phyloP scores from a whole-genome alignment of 768 basidiomycete genomes.

The Serpula lacrymans region DNA sequence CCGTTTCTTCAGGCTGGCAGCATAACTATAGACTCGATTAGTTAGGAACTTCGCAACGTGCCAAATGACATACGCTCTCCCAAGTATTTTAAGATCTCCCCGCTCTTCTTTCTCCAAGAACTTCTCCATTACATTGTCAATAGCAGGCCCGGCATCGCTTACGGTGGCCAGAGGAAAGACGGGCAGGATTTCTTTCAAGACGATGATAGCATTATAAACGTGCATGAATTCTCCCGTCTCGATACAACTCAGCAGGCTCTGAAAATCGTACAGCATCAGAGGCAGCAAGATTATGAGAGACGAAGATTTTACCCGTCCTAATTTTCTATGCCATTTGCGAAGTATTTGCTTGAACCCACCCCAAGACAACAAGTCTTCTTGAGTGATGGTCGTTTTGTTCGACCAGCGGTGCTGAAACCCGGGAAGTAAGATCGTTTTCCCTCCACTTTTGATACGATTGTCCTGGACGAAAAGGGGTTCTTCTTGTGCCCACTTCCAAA shows the following conservation, averaged over 20 bases:
- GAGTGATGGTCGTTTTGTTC: conserved; percentile 40
- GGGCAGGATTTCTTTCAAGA: conserved; percentile 86
- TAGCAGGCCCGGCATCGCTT: conserved; percentile 46
- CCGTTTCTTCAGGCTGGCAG: conserved; percentile 71
- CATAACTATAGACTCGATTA: conserved; percentile 46
- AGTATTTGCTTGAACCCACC: conserved; percentile 63
- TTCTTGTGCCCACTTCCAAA: conserved; percentile 77
- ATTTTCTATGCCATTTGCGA: conserved; percentile 81
- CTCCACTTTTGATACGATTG: conserved; percentile 61
- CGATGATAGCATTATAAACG: conserved; percentile 93
- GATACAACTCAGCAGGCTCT: conserved; percentile 82
- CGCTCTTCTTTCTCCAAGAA: conserved; percentile 76
- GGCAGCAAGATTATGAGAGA: background rate
- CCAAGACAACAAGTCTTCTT: conserved; percentile 65
- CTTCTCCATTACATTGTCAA: conserved; percentile 60
- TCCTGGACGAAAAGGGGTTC: conserved; percentile 72
- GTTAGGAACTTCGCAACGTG: background rate
- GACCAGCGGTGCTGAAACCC: conserved; percentile 60
- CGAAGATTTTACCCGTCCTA: conserved; percentile 56
- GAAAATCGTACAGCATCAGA: conserved; percentile 3
- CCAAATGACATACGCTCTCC: conserved; percentile 55
- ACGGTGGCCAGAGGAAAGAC: conserved; percentile 79
- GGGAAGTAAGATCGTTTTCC: conserved; percentile 59
- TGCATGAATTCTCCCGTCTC: conserved; percentile 93
- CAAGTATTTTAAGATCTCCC: conserved; percentile 80